These are phyloP conservation scores for Euclidium syriacum DNA, from an alignment of 345 rosid species.

Conservation along the genomic window DNA sequence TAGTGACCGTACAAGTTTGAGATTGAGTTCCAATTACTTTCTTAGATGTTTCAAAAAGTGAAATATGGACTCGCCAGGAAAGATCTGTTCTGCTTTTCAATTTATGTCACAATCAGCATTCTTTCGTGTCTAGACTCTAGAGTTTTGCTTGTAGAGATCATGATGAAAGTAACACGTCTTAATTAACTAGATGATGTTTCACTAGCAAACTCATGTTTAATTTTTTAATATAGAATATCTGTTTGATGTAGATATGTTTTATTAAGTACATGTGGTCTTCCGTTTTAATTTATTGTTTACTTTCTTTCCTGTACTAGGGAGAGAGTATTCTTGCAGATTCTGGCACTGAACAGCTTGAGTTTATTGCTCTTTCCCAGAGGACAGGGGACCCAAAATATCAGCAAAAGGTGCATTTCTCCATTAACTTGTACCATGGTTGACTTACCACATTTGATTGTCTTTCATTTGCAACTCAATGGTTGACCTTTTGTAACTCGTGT, in stretches of 20 bases:
- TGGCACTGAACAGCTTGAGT: slow-evolving; percentile 97
- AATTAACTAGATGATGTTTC: background rate
- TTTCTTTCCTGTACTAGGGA: slow-evolving; percentile 46
- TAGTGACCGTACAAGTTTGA: background rate
- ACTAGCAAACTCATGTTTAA: slow-evolving; percentile 1
- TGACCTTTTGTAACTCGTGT: slow-evolving; percentile 18
- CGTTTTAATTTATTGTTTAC: background rate
- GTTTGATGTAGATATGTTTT: background rate
- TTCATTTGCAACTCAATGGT: slow-evolving; percentile 12
- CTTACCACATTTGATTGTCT: too few species aligned
- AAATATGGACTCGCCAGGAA: background rate
- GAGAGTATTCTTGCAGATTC: slow-evolving; percentile 95
- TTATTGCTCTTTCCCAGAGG: slow-evolving; percentile 95
- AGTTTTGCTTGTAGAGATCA: background rate
- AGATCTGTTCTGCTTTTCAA: background rate
- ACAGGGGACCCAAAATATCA: slow-evolving; percentile 91
- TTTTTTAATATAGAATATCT: background rate
- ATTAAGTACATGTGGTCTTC: background rate
- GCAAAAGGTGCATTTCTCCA: slow-evolving; percentile 55
- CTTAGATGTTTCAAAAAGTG: background rate
- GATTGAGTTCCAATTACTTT: background rate
- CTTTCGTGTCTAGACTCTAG: background rate
- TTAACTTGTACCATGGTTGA: background rate
- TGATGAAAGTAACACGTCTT: background rate
- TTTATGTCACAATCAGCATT: background rate